Base-by-base conservation (phyloP, 805 yeast species). In the Nakazawaea siamensis region DNA sequence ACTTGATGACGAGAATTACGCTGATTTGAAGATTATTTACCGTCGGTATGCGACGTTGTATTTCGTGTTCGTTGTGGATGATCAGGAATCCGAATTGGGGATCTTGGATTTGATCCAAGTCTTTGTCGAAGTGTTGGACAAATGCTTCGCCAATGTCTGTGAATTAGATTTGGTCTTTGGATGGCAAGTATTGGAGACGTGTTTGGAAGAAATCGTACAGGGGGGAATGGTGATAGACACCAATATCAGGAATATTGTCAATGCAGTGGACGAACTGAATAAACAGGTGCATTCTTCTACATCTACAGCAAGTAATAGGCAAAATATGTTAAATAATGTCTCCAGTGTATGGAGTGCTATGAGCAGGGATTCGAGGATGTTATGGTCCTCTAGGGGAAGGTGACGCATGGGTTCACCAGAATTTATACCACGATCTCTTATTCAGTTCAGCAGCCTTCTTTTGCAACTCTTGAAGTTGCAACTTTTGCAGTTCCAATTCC, bases 191-290 rank as follows among this genome's bases (percentile, higher is more conserved):
- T 62, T 90, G 21, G 94, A 90, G 53, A 80, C 94, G 2, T 96
- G 90, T 2, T 57, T 88, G 32, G 92, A 80, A 48, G 97, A 92
- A 49, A 81, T 92, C 23, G 80, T 92, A 1, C 97, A 92, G 54
- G 98, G 97, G 18, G 98, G 98, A 0, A 80, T 92, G 94, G 98
- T 92, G 7, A 83, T 92, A 24, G 98, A 92, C 53, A 88, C 97
- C 2, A 85, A 80, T 45, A 85, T 87, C 15, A 51, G 62, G 18
- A 74, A 80, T 40, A 87, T 92, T 24, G 96, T 92, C 5, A 76
- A 74, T 2, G 84, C 92, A 1, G 83, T 83, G 9, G 94, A 83
- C 55, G 81, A 73, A 31, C 80, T 83, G 20, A 74, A 74, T 50
- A 61, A 66, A 34, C 76, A 70, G 44, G 66, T 64, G 46, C 49